phyloP scores from a whole-genome alignment of 305 asterid species.

The Andrographis paniculata region DNA sequence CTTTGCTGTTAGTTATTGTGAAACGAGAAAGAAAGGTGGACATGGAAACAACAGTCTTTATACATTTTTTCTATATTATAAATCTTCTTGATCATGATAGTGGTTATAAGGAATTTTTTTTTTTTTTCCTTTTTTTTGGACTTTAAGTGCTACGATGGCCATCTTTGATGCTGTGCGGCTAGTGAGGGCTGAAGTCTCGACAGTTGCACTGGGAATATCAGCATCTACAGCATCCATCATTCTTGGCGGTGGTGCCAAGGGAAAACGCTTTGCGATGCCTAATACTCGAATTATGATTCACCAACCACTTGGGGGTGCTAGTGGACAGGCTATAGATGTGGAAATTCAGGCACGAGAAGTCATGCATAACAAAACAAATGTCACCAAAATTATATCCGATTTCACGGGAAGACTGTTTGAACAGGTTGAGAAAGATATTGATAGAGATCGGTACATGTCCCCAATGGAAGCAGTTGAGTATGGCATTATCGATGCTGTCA shows the following conservation, averaged over 20 bases:
- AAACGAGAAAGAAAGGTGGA: too few relatives aligned
- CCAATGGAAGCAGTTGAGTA: conserved; percentile 94
- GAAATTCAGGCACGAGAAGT: conserved; percentile 90
- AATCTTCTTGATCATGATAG: too few relatives aligned
- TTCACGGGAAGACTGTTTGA: conserved; percentile 62
- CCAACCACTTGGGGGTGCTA: conserved; percentile 91
- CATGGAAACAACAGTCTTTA: too few relatives aligned
- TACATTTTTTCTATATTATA: too few relatives aligned
- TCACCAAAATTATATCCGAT: conserved; percentile 50
- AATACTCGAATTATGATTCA: conserved; percentile 94
- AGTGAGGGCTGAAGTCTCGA: conserved; percentile 92
- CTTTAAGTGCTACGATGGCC: conserved; percentile 60
- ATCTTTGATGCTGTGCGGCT: conserved; percentile 90
- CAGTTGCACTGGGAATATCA: conserved; percentile 79
- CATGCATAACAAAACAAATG: conserved; percentile 71
- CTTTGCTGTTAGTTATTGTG: neutral
- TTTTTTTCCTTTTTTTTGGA: neutral
- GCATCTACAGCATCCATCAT: conserved; percentile 90
- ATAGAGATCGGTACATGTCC: conserved; percentile 89
- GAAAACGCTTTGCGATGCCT: conserved; percentile 97
- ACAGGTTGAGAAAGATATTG: conserved; percentile 89
- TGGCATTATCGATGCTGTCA: conserved; percentile 86
- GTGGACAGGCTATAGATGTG: conserved; percentile 86
- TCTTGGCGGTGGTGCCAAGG: conserved; percentile 78
- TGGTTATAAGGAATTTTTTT: too few relatives aligned